Conservation (phyloP, 2,329 filamentous ascomycete species). For the Fusarium newnesense region DNA sequence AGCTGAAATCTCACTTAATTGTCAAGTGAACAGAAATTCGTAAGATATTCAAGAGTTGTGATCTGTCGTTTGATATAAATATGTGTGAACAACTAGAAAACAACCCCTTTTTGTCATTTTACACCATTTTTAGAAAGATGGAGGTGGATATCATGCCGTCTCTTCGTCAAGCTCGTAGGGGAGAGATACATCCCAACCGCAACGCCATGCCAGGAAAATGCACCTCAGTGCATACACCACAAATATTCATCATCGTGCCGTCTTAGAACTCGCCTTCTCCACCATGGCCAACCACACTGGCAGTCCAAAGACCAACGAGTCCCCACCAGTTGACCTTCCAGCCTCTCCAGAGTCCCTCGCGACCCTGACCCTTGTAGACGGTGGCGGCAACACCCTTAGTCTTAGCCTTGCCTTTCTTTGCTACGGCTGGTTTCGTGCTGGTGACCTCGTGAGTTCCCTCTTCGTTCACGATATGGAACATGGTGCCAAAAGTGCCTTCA, state of each 20-base stretch:
- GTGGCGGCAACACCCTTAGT: conserved; percentile 47
- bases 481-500: conserved; percentile 87
- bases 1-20: not conserved
- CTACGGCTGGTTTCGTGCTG: conserved; percentile 43
- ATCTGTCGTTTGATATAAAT: conserved; percentile 26
- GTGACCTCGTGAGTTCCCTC: conserved; percentile 74
- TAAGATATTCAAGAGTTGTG: conserved; percentile 27
- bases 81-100: conserved; percentile 41
- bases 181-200: conserved; percentile 48
- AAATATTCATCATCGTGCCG: conserved; percentile 24
- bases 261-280: conserved; percentile 69
- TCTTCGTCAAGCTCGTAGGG: conserved; percentile 54
- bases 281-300: conserved; percentile 69
- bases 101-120: conserved; percentile 24
- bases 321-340: conserved; percentile 86
- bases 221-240: conserved; percentile 36
- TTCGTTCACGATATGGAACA: conserved; percentile 85
- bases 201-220: conserved; percentile 50
- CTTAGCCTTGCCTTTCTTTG: conserved; percentile 49
- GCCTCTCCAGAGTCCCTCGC: conserved; percentile 75
- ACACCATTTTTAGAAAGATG: conserved; percentile 37
- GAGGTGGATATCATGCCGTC: conserved; percentile 55
- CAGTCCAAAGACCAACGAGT: conserved; percentile 78
- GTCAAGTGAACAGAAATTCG: not conserved
- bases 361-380: conserved; percentile 70